These are phyloP conservation scores for Boletellus deceptivus DNA, from an alignment of 1,284 basidiomycete genomes.

Conservation along the genomic window DNA sequence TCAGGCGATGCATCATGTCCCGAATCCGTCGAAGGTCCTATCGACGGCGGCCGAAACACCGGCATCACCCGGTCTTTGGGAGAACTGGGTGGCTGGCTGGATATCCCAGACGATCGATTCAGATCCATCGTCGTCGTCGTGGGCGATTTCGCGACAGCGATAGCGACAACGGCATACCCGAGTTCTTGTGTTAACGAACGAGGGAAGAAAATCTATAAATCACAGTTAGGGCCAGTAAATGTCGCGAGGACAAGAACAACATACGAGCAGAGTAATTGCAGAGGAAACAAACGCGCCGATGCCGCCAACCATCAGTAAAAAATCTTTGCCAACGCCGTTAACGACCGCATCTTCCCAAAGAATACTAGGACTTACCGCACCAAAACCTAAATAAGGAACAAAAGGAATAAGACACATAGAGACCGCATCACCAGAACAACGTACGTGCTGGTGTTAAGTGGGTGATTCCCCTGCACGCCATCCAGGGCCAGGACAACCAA, in stretches of 20 bases:
- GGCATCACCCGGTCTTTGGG: conserved; percentile 23
- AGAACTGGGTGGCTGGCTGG: conserved; percentile 14
- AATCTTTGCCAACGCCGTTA: conserved; percentile 41
- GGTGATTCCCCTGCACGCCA: conserved; percentile 47
- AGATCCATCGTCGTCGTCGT: conserved; percentile 12
- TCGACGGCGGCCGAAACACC: conserved; percentile 16
- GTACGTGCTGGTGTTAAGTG: conserved; percentile 53
- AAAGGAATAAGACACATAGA: conserved; percentile 5
- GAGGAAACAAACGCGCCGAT: conserved; percentile 74
- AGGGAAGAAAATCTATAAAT: conserved; percentile 66
- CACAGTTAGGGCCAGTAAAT: background rate
- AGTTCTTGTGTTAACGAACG: conserved; percentile 62
- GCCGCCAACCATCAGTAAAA: conserved; percentile 63
- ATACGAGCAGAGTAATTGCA: conserved; percentile 68
- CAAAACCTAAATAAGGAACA: conserved; percentile 40
- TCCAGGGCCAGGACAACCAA: conserved; percentile 63
- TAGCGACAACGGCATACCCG: conserved; percentile 47
- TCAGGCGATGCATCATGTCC: conserved; percentile 32
- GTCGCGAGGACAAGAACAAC: background rate
- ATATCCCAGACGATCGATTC: background rate
- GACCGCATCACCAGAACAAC: conserved; percentile 28
- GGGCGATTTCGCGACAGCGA: conserved; percentile 16
- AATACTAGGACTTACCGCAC: conserved; percentile 38
- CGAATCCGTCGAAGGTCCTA: conserved; percentile 17
- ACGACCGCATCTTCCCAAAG: background rate